These are phyloP conservation scores for Trypanosoma scelopori DNA, from an alignment of 208 protist species.

Conservation along the genomic window DNA sequence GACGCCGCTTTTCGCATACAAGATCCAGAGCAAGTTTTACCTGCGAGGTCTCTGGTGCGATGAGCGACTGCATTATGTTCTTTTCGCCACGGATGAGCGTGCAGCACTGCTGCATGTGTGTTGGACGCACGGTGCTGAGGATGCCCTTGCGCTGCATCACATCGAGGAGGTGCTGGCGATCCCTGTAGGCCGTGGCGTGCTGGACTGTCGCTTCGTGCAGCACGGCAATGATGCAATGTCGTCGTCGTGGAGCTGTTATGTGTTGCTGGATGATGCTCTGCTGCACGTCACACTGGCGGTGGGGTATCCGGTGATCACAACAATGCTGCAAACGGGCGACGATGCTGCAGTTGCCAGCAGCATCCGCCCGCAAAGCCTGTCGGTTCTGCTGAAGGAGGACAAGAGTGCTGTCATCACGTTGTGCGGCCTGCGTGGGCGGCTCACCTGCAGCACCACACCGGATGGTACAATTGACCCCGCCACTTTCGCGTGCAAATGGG, in stretches of 20 bases:
- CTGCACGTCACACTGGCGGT: constrained; percentile 54
- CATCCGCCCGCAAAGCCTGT: constrained; percentile 23
- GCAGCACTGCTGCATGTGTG: constrained; percentile 49
- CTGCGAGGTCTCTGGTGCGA: constrained; percentile 74
- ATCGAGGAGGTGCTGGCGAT: constrained; percentile 66
- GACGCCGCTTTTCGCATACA: constrained; percentile 71
- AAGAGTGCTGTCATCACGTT: constrained; percentile 28
- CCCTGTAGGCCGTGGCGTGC: constrained; percentile 48
- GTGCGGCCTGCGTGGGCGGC: constrained; percentile 46
- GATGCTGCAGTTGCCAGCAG: background rate
- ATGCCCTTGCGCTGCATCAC: constrained; percentile 37
- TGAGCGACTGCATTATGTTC: constrained; percentile 50
- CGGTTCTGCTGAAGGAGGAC: background rate
- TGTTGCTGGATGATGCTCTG: constrained; percentile 63
- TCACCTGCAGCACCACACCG: constrained; percentile 34
- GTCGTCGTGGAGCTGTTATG: constrained; percentile 33
- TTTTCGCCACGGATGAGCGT: constrained; percentile 83
- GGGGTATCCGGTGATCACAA: constrained; percentile 52
- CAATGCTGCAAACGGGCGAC: background rate
- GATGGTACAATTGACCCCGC: constrained; percentile 62
- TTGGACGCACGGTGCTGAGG: constrained; percentile 49
- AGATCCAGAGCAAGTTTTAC: constrained; percentile 66
- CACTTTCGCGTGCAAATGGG: constrained; percentile 29
- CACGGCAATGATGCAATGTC: background rate
- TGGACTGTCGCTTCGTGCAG: constrained; percentile 56